phyloP scores from a whole-genome alignment of 2,329 filamentous ascomycete species.

The Beauveria australis region DNA sequence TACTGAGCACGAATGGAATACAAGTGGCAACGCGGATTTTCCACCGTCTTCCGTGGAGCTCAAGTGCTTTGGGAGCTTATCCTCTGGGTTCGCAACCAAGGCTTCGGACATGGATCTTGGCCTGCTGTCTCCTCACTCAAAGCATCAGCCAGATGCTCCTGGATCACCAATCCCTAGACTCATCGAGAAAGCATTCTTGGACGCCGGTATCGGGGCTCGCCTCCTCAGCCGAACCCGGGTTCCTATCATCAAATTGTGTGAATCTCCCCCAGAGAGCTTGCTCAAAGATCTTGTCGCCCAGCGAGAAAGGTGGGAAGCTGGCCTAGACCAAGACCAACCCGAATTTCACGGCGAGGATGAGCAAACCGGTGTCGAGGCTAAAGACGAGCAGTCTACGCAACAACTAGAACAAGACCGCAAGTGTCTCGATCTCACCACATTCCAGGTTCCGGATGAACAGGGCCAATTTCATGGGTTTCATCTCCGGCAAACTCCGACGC shows the following conservation, averaged over 20 bases:
- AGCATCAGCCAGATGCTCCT: constrained; percentile 41
- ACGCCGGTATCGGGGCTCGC: constrained; percentile 65
- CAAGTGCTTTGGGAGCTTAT: constrained; percentile 73
- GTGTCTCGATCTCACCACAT: constrained; percentile 11
- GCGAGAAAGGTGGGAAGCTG: constrained; percentile 63
- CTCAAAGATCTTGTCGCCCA: constrained; percentile 54
- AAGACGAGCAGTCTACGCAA: constrained; percentile 18
- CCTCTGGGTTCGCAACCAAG: constrained; percentile 78
- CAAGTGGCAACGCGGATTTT: constrained; percentile 36
- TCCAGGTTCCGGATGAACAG: constrained; percentile 16
- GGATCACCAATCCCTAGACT: constrained; percentile 62
- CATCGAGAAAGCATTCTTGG: constrained; percentile 66
- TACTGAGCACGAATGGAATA: constrained; percentile 38
- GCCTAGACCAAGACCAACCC: constrained; percentile 32
- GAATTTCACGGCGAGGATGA: constrained; percentile 29
- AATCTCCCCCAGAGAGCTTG: constrained; percentile 56
- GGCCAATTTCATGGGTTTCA: constrained; percentile 18
- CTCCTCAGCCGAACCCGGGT: constrained; percentile 72
- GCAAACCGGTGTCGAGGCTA: constrained; percentile 18
- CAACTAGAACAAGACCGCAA: background rate
- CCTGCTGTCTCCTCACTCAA: constrained; percentile 58
- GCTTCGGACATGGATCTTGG: constrained; percentile 89
- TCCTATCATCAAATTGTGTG: constrained; percentile 81
- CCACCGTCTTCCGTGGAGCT: constrained; percentile 52
- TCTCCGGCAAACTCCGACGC: constrained; percentile 34